A percentile compares a stretch with the other conserved stretches of the same genome.
Conservation (phyloP, 2,329 filamentous ascomycete species). For the Penicillium digitatum region DNA sequence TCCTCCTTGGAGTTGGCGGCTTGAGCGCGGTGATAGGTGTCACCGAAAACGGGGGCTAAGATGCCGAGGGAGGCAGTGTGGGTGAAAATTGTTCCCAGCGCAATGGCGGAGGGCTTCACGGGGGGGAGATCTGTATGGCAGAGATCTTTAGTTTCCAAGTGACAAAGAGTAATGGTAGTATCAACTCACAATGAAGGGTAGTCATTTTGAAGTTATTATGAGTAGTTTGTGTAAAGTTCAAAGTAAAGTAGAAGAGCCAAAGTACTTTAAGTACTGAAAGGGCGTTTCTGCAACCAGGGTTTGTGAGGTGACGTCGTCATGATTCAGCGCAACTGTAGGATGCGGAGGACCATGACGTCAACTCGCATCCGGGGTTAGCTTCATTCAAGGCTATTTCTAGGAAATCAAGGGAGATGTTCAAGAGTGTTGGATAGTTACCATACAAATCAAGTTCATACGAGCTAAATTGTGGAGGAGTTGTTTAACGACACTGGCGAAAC, state of each 20-base stretch:
- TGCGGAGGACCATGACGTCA: constrained; percentile 10
- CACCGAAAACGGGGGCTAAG: constrained; percentile 83
- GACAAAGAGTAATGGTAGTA: too few relatives aligned
- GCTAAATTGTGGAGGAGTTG: not conserved
- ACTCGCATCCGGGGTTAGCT: not conserved
- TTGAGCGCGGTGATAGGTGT: constrained; percentile 91
- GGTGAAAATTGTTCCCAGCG: constrained; percentile 92
- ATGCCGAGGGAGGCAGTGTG: constrained; percentile 86
- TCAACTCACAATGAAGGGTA: constrained; percentile 7
- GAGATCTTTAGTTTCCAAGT: not conserved
- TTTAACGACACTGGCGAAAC: not conserved
- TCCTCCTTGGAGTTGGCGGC: constrained; percentile 91
- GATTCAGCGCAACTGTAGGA: constrained; percentile 2
- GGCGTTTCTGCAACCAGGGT: constrained; percentile 2
- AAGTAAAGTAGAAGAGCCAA: not conserved
- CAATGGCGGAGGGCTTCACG: constrained; percentile 97
- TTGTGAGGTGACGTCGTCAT: constrained; percentile 9
- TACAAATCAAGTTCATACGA: not conserved
- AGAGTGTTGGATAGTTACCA: not conserved
- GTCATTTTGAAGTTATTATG: constrained; percentile 4
- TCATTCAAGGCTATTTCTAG: not conserved
- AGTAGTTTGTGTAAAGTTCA: not conserved
- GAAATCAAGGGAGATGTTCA: not conserved
- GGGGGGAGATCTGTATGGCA: constrained; percentile 60
- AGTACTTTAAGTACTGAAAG: constrained; percentile 2